These are phyloP conservation scores for Cudoniella acicularis DNA, from an alignment of 495 filamentous ascomycete species.

Conservation along the genomic window DNA sequence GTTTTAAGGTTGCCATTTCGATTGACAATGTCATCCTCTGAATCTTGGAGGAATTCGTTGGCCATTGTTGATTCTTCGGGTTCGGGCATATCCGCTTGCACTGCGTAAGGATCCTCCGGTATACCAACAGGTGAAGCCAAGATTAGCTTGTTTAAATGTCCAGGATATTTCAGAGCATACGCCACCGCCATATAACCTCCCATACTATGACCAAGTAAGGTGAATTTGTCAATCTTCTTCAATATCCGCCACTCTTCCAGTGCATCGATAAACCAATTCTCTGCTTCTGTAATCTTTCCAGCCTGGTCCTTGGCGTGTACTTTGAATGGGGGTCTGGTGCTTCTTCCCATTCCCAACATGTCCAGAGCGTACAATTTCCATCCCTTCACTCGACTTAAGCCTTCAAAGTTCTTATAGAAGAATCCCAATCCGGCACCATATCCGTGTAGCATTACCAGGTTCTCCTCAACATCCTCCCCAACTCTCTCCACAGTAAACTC, in stretches of 20 bases:
- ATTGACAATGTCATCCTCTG: conserved; percentile 52
- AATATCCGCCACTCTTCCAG: conserved; percentile 92
- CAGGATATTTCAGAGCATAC: conserved; percentile 94
- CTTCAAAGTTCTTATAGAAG: conserved; percentile 97
- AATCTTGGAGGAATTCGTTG: conserved; percentile 74
- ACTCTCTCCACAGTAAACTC: conserved; percentile 88
- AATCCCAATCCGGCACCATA: conserved; percentile 95
- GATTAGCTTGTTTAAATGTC: conserved; percentile 90
- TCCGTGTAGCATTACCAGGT: conserved; percentile 95
- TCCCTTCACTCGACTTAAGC: conserved; percentile 66
- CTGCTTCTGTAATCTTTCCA: conserved; percentile 82
- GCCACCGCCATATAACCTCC: conserved; percentile 93
- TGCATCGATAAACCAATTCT: conserved; percentile 94
- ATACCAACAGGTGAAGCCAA: conserved; percentile 91
- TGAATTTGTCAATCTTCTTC: conserved; percentile 87
- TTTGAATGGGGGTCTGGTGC: conserved; percentile 75
- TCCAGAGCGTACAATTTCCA: conserved; percentile 93
- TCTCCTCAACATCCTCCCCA: conserved; percentile 67
- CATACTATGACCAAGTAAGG: conserved; percentile 85
- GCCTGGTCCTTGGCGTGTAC: conserved; percentile 78
- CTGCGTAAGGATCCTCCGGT: conserved; percentile 90
- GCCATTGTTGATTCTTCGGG: conserved; percentile 62
- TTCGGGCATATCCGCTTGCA: conserved; percentile 76
- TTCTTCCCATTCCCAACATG: conserved; percentile 91
- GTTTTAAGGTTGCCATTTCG: conserved; percentile 17